A percentile compares a stretch with the other conserved stretches of the same genome.
Evolutionary conservation across 2,329 filamentous ascomycete species (phyloP).

Genomic region (Xylaria hypoxylon): DNA sequence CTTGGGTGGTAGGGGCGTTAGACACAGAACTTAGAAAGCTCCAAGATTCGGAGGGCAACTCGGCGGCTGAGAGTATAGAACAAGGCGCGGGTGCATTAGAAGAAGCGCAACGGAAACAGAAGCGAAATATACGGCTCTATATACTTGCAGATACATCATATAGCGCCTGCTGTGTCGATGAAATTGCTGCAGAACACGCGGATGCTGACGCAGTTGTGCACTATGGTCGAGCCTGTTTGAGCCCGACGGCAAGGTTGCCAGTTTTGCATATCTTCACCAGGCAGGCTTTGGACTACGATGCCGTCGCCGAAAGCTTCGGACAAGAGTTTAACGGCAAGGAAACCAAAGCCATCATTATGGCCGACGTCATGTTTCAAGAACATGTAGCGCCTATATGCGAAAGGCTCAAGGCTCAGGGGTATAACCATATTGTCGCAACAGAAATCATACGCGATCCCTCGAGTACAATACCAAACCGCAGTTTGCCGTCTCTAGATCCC

Average conservation of each 20-base stretch:
- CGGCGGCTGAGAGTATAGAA: neutral
- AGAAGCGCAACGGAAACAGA: conserved; percentile 20
- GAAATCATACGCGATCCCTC: conserved; percentile 81
- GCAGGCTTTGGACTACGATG: conserved; percentile 72
- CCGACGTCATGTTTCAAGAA: conserved; percentile 86
- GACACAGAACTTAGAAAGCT: conserved; percentile 49
- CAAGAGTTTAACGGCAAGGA: conserved; percentile 73
- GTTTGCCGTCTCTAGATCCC: conserved; percentile 43
- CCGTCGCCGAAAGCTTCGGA: conserved; percentile 71
- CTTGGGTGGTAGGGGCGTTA: conserved; percentile 78
- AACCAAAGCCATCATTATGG: conserved; percentile 80
- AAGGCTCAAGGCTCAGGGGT: conserved; percentile 71
- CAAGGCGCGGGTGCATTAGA: neutral
- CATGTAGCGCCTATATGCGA: conserved; percentile 73
- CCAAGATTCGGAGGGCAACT: neutral
- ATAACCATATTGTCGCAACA: conserved; percentile 75
- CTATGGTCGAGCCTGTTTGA: conserved; percentile 92
- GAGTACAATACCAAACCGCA: conserved; percentile 86
- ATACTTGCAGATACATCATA: conserved; percentile 97
- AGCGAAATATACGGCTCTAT: conserved; percentile 66
- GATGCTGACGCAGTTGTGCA: conserved; percentile 92
- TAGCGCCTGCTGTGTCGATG: conserved; percentile 95
- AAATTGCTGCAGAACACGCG: conserved; percentile 94
- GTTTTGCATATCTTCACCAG: conserved; percentile 92
- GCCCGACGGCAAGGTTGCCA: conserved; percentile 85